Evolutionary conservation across 2,329 filamentous ascomycete species (phyloP).

Genomic region (Amphichorda felina): DNA sequence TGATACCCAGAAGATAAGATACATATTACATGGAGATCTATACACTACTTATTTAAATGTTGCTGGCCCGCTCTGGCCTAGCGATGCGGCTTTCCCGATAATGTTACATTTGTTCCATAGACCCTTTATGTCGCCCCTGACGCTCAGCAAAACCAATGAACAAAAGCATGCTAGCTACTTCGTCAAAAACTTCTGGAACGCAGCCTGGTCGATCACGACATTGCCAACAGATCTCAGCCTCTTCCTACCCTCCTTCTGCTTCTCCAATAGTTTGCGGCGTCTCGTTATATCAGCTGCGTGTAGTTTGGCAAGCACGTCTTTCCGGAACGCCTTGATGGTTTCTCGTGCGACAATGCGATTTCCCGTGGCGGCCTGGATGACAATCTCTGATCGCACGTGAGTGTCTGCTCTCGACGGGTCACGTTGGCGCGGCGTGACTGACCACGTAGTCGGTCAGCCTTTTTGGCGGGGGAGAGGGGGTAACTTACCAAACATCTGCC

Average conservation of each 20-base stretch:
- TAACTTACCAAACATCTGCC: slow-evolving; percentile 70
- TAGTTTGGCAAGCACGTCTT: slow-evolving; percentile 86
- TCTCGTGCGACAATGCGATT: slow-evolving; percentile 78
- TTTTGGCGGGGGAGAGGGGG: too few species aligned
- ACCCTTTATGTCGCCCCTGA: too few species aligned
- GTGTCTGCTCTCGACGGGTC: not conserved
- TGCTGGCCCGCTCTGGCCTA: too few species aligned
- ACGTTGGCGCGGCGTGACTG: not conserved
- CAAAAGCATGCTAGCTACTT: slow-evolving; percentile 38
- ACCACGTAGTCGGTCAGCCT: slow-evolving; percentile 5
- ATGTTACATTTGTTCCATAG: too few species aligned
- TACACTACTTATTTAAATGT: too few species aligned
- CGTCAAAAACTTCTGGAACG: slow-evolving; percentile 86
- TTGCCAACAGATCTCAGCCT: slow-evolving; percentile 75
- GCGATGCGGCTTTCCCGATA: too few species aligned
- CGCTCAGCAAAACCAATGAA: too few species aligned
- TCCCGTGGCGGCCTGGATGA: slow-evolving; percentile 86
- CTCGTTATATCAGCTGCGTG: slow-evolving; percentile 82
- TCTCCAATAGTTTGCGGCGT: slow-evolving; percentile 79
- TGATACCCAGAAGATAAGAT: not conserved
- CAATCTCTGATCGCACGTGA: slow-evolving; percentile 46
- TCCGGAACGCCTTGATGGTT: slow-evolving; percentile 91
- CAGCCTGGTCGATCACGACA: slow-evolving; percentile 90
- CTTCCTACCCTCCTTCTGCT: slow-evolving; percentile 93
- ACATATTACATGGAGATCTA: not conserved